Conservation (phyloP, 75 land plant genomes). For the Chamaecyparis obtusa region DNA sequence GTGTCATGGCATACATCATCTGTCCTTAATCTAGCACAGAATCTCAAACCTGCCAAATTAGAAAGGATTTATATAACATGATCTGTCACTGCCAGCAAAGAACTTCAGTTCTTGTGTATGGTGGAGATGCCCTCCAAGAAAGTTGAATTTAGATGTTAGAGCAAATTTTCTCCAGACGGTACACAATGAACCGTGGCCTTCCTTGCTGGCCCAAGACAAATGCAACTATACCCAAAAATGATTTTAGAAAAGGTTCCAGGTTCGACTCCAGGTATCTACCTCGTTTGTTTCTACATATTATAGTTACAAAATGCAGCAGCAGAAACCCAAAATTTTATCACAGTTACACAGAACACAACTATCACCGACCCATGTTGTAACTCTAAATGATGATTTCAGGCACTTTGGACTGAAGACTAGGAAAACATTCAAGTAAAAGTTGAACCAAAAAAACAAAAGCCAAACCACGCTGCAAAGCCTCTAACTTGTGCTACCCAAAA, state of each 20-base stretch:
- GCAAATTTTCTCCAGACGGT: too few relatives aligned
- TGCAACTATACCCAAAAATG: neutral
- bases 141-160: too few relatives aligned
- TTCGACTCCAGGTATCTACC: neutral
- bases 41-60: neutral
- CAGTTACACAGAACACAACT: neutral
- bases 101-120: neutral
- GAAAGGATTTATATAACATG: neutral
- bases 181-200: too few relatives aligned
- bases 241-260: neutral
- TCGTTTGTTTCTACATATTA: neutral
- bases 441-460: neutral
- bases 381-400: neutral
- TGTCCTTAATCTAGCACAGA: neutral
- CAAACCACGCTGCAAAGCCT: neutral
- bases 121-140: too few relatives aligned
- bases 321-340: neutral
- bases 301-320: neutral
- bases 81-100: neutral
- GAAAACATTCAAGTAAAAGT: neutral
- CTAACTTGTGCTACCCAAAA: neutral
- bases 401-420: neutral
- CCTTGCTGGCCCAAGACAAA: neutral
- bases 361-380: neutral
- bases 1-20: neutral